Evolutionary conservation across 208 protist species (phyloP).

Genomic region (Borovskyia barvae): DNA sequence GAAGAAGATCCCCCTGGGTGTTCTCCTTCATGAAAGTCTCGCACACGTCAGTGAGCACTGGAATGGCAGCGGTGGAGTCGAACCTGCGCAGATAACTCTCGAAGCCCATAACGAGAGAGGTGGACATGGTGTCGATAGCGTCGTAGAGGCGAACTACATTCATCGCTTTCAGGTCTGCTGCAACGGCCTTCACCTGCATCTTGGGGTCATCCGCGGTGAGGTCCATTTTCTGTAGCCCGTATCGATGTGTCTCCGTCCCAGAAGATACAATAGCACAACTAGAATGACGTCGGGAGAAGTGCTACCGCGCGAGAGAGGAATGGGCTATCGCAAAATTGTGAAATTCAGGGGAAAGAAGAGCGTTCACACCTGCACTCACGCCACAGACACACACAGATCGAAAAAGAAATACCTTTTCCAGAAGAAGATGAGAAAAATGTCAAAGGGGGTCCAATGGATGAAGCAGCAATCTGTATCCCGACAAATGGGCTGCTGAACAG

Average conservation of each 20-base stretch:
- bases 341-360: no score
- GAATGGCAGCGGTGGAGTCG: conserved; percentile 46
- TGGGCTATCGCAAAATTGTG: no score
- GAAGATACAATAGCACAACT: not conserved
- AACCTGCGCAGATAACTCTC: conserved; percentile 82
- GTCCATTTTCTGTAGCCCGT: no score
- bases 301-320: no score
- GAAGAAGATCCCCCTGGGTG: conserved; percentile 53
- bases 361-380: no score
- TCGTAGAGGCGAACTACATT: conserved; percentile 44
- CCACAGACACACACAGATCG: no score
- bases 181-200: conserved; percentile 55
- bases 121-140: conserved; percentile 49
- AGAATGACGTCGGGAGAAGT: no score
- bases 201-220: conserved; percentile 33
- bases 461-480: no score
- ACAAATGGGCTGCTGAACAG: no score
- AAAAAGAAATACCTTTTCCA: no score
- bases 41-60: conserved; percentile 47
- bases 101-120: conserved; percentile 81
- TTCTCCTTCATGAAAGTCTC: conserved; percentile 32
- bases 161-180: conserved; percentile 30
- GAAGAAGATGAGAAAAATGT: conserved; percentile 6
- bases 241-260: no score
- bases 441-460: not conserved